Base-by-base conservation (phyloP, 1,284 basidiomycete species). In the Cutaneotrichosporon dermatis region DNA sequence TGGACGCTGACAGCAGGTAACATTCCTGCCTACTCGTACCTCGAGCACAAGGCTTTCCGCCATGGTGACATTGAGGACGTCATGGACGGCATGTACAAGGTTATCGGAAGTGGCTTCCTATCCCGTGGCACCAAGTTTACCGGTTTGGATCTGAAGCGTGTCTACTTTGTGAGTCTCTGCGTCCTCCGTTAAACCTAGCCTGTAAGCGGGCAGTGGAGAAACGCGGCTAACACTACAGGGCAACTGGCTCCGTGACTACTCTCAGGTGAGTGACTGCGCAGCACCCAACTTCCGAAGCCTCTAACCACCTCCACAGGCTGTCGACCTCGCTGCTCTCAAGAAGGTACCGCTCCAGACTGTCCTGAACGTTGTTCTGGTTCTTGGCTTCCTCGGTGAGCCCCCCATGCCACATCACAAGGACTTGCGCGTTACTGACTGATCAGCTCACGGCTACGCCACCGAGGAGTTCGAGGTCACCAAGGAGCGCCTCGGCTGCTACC, bases 401-500 rank as follows among this genome's bases (percentile, higher is more conserved):
- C 34, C 3, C 25, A 25, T 25, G 25, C 25, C 25, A 25, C 25
- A 25, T 25, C 25, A 25, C 25, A 25, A 2, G 25, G 6, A 13
- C 33, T 15, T 40, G 25, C 15, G 6, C 34, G 25, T 43, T 12
- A 49, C 54, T 55, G 37, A 55, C 45, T 3, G 35, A 13, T 12
- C 55, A 58, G 63, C 60, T 16, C 61, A 64, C 52, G 55, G 70
- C 40, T 65, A 67, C 51, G 62, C 59, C 46, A 66, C 69, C 0
- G 79, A 83, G 54, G 90, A 93, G 76, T 96, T 96, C 67, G 90
- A 96, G 76, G 90, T 96, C 50, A 97, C 92, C 1, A 80, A 82
- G 39, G 92, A 95, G 60, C 83, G 92, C 33, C 83, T 96, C 4
- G 92, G 89, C 2, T 86, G 86, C 42, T 96, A 97, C 77, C 85